These are phyloP conservation scores for Hypoxylon intermedium DNA, from an alignment of 495 filamentous ascomycete genomes.

Conservation along the genomic window DNA sequence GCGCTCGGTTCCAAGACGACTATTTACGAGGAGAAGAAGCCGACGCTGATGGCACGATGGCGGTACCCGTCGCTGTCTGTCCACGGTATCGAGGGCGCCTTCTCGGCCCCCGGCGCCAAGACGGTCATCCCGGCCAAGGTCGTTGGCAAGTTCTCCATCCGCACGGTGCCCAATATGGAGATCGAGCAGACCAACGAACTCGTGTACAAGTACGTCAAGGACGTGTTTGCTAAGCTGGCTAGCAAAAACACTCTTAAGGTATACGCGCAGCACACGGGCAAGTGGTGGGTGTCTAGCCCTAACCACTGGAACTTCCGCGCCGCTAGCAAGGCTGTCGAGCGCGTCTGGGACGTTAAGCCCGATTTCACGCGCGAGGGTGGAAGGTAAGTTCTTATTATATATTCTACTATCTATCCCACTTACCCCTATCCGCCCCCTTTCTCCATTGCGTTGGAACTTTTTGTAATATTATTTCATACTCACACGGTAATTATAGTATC, in stretches of 20 bases:
- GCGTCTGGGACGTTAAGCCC: constrained; percentile 89
- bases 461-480: too few relatives aligned
- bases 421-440: background rate
- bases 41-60: constrained; percentile 94
- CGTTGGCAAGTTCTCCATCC: constrained; percentile 95
- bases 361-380: constrained; percentile 97
- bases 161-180: constrained; percentile 97
- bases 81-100: constrained; percentile 95
- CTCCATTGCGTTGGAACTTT: too few relatives aligned
- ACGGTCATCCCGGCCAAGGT: constrained; percentile 99
- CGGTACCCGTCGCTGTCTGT: constrained; percentile 92
- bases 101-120: constrained; percentile 92
- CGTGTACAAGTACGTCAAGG: constrained; percentile 79
- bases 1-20: constrained; percentile 85
- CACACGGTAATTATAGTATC: too few relatives aligned
- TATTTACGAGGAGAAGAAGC: constrained; percentile 84
- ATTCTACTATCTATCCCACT: too few relatives aligned
- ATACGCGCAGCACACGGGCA: constrained; percentile 82
- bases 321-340: constrained; percentile 88
- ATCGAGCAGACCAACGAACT: constrained; percentile 82
- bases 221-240: constrained; percentile 78
- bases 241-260: constrained; percentile 91
- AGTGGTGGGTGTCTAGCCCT: constrained; percentile 97
- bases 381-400: too few relatives aligned
- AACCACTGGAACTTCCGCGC: constrained; percentile 99